These are phyloP conservation scores for Corymbia citriodora DNA, from an alignment of 441 rosid species.

Conservation along the genomic window DNA sequence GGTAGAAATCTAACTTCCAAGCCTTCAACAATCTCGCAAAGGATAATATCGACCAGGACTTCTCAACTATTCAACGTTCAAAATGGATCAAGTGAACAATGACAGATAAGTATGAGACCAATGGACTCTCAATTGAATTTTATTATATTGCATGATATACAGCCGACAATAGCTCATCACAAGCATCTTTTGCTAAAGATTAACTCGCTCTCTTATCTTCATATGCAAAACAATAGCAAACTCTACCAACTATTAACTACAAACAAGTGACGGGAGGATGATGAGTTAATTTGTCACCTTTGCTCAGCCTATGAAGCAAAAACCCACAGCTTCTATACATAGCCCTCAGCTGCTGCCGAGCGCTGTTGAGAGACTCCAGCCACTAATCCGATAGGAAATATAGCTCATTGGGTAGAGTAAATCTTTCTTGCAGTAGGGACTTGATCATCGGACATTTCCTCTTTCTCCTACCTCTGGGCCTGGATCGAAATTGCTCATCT, in stretches of 20 bases:
- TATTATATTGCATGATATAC: background rate
- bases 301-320: background rate
- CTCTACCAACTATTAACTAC: background rate
- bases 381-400: background rate
- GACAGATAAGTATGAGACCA: too few species aligned
- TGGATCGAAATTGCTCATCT: constrained; percentile 54
- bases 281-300: background rate
- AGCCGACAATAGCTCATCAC: background rate
- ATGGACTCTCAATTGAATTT: too few species aligned
- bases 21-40: too few species aligned
- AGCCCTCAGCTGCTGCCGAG: rapidly evolving
- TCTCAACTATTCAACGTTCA: too few species aligned
- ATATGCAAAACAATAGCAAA: background rate
- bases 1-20: too few species aligned
- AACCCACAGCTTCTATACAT: background rate
- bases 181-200: background rate
- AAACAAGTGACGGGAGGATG: background rate
- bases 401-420: constrained; percentile 19
- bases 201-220: background rate
- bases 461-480: constrained; percentile 79
- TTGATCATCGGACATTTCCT: constrained; percentile 52
- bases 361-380: rapidly evolving
- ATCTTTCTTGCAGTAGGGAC: constrained; percentile 55
- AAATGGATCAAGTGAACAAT: background rate
- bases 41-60: too few species aligned